phyloP scores from a whole-genome alignment of 163 green algal species.

The Scenedesmus sp. region DNA sequence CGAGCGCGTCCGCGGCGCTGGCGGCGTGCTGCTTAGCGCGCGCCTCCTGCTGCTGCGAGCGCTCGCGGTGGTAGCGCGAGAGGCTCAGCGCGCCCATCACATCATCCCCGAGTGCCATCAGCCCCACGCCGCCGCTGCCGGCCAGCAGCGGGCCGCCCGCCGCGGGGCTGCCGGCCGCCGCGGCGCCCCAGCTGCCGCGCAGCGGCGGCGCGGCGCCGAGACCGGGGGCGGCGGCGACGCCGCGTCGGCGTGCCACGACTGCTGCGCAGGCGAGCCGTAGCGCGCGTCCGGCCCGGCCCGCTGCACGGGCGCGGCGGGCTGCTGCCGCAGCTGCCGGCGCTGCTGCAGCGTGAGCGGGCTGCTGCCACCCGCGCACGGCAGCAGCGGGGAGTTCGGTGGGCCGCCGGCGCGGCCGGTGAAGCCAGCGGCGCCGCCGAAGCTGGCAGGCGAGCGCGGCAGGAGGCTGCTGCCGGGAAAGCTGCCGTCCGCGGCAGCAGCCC shows the following conservation, averaged over 20 bases:
- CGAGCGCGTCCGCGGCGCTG: conserved; percentile 24
- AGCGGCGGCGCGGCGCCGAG: not conserved
- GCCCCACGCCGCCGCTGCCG: not conserved
- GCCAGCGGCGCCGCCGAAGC: not conserved
- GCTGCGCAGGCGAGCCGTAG: too few species aligned
- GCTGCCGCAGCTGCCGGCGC: not conserved
- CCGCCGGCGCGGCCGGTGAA: too few species aligned
- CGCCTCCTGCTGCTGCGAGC: conserved; percentile 50
- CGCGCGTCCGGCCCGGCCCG: too few species aligned
- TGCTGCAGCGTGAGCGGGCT: conserved; percentile 10
- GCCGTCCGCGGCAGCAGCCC: conserved; percentile 1
- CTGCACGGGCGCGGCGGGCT: too few species aligned
- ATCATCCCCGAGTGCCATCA: conserved; percentile 9
- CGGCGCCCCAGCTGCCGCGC: not conserved
- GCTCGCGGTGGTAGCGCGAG: conserved; percentile 42
- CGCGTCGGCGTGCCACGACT: not conserved
- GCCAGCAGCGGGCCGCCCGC: not conserved
- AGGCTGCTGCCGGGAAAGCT: not conserved
- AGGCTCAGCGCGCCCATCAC: conserved; percentile 47
- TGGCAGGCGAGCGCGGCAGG: not conserved
- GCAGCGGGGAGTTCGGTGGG: not conserved
- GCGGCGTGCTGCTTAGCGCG: conserved; percentile 46
- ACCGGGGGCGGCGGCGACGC: not conserved
- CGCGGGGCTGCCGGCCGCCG: not conserved
- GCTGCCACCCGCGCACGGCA: not conserved